Percentiles rank a stretch among this genome's conserved stretches.
Evolutionary conservation across 2,329 filamentous ascomycete genomes (phyloP).

Genomic region (Fusarium dlaminii): DNA sequence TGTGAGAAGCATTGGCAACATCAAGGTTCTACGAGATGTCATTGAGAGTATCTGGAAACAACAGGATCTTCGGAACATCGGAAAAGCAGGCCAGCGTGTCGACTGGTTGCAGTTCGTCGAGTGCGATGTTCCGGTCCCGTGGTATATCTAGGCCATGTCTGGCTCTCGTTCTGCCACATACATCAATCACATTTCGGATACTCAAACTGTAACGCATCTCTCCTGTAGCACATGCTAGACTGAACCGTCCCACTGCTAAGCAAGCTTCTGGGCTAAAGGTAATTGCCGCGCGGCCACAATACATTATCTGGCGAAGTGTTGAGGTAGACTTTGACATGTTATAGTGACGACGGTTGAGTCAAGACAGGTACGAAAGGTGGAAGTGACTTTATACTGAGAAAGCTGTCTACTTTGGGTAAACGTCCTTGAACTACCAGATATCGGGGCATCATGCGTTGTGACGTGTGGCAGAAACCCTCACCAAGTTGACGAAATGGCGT

Average conservation of each 20-base stretch:
- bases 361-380: too few relatives aligned
- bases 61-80: neutral
- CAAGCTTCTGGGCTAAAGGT: too few relatives aligned
- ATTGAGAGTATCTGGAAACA: neutral
- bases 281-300: neutral
- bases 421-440: neutral
- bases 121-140: neutral
- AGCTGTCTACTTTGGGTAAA: neutral
- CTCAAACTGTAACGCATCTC: neutral
- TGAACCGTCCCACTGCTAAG: neutral
- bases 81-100: neutral
- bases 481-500: neutral
- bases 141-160: neutral
- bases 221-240: neutral
- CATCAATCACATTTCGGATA: too few relatives aligned
- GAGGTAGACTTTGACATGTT: neutral
- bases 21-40: neutral
- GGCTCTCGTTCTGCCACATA: neutral
- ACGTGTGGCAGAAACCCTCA: neutral
- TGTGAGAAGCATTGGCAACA: neutral
- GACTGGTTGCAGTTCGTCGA: neutral
- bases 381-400: neutral
- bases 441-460: neutral
- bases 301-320: neutral
- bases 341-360: neutral